Conservation (phyloP, 768 basidiomycete genomes). For the Boletus barrowsii region DNA sequence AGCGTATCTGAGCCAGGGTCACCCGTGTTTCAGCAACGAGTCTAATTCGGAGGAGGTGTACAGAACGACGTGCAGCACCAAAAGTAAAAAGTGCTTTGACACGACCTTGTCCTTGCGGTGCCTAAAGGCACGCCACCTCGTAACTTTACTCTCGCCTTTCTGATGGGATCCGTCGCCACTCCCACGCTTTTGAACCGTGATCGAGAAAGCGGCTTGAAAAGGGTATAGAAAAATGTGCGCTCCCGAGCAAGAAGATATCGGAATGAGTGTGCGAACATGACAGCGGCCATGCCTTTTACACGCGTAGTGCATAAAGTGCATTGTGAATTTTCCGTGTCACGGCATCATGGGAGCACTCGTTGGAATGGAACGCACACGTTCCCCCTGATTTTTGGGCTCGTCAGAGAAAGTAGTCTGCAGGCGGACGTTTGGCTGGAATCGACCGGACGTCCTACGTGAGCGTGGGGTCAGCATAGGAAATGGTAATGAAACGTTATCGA, state of each 20-base stretch:
- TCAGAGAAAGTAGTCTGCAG: conserved; percentile 83
- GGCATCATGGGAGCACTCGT: conserved; percentile 10
- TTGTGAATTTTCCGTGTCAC: conserved; percentile 16
- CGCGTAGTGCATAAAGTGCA: conserved; percentile 15
- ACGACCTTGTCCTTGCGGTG: conserved; percentile 29
- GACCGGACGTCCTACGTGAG: conserved; percentile 67
- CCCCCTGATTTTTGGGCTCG: not conserved
- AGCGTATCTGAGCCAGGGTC: conserved; percentile 7
- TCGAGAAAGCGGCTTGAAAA: conserved; percentile 1
- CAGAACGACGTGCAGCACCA: not conserved
- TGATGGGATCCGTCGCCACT: conserved; percentile 19
- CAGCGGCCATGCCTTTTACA: conserved; percentile 29
- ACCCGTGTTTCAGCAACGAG: conserved; percentile 4
- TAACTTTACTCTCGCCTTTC: conserved; percentile 13
- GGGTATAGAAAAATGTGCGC: conserved; percentile 13
- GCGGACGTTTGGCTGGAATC: conserved; percentile 79
- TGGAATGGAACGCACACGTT: conserved; percentile 15
- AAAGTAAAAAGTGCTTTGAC: not conserved
- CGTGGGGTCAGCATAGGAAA: conserved; percentile 3
- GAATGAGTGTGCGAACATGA: conserved; percentile 19
- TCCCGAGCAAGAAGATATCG: conserved; percentile 18
- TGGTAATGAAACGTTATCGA: not conserved
- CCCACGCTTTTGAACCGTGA: conserved; percentile 20
- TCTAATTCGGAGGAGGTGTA: not conserved
- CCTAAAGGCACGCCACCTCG: conserved; percentile 21